Base-by-base conservation (phyloP, 2,329 filamentous ascomycete genomes). In the Aureobasidium musti region DNA sequence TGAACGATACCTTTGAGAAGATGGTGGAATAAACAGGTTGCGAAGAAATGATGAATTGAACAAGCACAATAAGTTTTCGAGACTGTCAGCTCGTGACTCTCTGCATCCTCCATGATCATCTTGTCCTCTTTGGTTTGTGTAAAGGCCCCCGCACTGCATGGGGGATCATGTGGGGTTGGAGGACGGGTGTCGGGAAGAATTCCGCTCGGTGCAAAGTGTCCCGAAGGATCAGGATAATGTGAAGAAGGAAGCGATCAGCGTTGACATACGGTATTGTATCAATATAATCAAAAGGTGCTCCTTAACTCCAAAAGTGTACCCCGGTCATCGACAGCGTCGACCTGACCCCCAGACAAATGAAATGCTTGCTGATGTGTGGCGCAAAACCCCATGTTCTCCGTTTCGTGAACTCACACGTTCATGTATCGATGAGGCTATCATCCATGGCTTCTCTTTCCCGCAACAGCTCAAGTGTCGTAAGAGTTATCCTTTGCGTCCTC, bases 131-230 rank as follows among this genome's bases (percentile, higher is more conserved):
- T 35, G 10, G 33, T 35, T 3, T 14, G 26, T 59, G 11, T 30
- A 28, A 21, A 39, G 33, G 53, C 10, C 56, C 56, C 56, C 56
- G 56, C 56, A 59, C 39, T 45, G 26, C 5, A 17, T 17, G 23
- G n/a, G 19, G 5, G 23, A 13, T 21, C 56, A 30, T 63, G 59
- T 63, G 45, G 45, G 47, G 45, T 50, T 49, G 47, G 10, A 26
- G 47, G 45, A 26, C 35, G 19, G n/a, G 23, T n/a, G 28, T 63
- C 59, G 59, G 59, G 33, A 63, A 63, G 59, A 63, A 63, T 17
- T 63, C 59, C 59, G 59, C 47, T 63, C 59, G 59, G 59, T 33
- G 17, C 8, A 52, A 63, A 21, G 47, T 30, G 6, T 11, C 21
- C 33, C 59, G 59, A 63, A 43, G 47, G 47, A 63, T 59, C 39